phyloP scores from a whole-genome alignment of 371 early-diverging fungal species.

The Rhizopus sp. region DNA sequence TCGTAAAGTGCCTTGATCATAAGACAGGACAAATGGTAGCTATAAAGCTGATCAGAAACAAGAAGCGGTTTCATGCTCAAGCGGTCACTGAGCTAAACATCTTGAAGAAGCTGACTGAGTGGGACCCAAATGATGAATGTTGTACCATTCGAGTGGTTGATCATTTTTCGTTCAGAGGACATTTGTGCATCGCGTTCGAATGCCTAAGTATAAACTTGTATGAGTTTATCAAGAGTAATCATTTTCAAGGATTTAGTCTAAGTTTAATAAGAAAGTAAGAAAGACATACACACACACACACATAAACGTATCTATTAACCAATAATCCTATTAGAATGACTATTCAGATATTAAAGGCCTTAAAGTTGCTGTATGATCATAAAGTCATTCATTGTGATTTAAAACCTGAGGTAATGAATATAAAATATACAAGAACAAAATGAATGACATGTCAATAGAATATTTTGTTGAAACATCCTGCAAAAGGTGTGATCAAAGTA shows the following conservation, averaged over 20 bases:
- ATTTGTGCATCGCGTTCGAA: conserved; percentile 97
- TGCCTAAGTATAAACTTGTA: conserved; percentile 94
- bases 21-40: conserved; percentile 84
- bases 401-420: conserved; percentile 80
- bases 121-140: conserved; percentile 79
- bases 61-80: conserved; percentile 94
- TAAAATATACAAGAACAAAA: background rate
- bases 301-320: background rate
- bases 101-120: conserved; percentile 65
- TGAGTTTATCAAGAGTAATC: conserved; percentile 95
- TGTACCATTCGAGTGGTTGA: conserved; percentile 87
- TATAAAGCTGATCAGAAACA: conserved; percentile 94
- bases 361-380: conserved; percentile 75
- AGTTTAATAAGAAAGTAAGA: conserved; percentile 86
- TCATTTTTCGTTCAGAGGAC: conserved; percentile 90
- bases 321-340: conserved; percentile 60
- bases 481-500: conserved; percentile 72
- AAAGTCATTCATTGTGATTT: conserved; percentile 97
- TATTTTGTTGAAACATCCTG: conserved; percentile 58
- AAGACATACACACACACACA: conserved; percentile 87
- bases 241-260: conserved; percentile 91
- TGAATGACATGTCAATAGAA: conserved; percentile 39
- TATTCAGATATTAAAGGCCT: conserved; percentile 79
- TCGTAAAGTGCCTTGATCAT: conserved; percentile 89
- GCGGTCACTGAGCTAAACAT: conserved; percentile 94